phyloP scores from a whole-genome alignment of 495 filamentous ascomycete genomes.

The Aspergillus bridgeri region DNA sequence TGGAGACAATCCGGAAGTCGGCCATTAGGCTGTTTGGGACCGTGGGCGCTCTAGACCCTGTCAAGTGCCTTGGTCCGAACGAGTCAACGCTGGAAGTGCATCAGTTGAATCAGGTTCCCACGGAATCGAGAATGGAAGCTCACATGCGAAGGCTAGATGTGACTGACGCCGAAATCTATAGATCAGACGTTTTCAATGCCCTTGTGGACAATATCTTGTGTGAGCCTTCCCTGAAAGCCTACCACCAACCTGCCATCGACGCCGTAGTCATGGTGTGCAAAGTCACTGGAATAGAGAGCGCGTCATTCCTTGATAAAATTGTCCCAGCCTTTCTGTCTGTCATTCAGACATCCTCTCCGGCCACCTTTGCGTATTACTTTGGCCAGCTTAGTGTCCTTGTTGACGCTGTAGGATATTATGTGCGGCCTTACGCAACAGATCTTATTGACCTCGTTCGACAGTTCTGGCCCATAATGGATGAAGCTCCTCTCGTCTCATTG shows the following conservation, averaged over 20 bases:
- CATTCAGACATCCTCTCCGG: slow-evolving; percentile 68
- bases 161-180: slow-evolving; percentile 95
- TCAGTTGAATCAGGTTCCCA: slow-evolving; percentile 53
- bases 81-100: slow-evolving; percentile 47
- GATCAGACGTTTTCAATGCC: slow-evolving; percentile 94
- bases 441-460: slow-evolving; percentile 80
- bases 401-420: slow-evolving; percentile 91
- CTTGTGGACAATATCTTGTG: slow-evolving; percentile 81
- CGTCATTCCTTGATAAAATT: slow-evolving; percentile 86
- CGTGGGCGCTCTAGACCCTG: slow-evolving; percentile 91
- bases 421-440: slow-evolving; percentile 77
- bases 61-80: slow-evolving; percentile 74
- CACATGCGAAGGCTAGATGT: slow-evolving; percentile 96
- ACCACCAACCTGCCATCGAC: slow-evolving; percentile 91
- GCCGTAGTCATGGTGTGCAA: slow-evolving; percentile 98
- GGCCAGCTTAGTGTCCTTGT: slow-evolving; percentile 91
- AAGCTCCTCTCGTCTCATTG: slow-evolving; percentile 81
- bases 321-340: slow-evolving; percentile 89
- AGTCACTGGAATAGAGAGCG: slow-evolving; percentile 89
- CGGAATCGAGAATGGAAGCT: slow-evolving; percentile 85
- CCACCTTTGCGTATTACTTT: slow-evolving; percentile 87
- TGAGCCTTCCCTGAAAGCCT: slow-evolving; percentile 79
- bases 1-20: slow-evolving; percentile 79
- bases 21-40: slow-evolving; percentile 95
- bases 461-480: slow-evolving; percentile 73